Evolutionary conservation across 2,329 filamentous ascomycete species (phyloP).

Genomic region (Ceratocystis huliohia): DNA sequence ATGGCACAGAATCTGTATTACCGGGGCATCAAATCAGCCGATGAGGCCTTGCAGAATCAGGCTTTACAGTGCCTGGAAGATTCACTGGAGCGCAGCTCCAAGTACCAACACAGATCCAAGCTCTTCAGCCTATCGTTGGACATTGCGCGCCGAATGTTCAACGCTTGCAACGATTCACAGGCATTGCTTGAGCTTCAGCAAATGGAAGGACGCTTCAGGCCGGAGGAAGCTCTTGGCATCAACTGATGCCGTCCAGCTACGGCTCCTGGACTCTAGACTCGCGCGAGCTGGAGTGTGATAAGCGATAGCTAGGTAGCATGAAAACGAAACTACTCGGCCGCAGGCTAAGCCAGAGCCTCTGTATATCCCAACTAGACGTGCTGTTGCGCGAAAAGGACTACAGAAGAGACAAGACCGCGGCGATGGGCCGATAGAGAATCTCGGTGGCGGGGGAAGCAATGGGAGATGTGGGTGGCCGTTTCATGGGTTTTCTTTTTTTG

Average conservation of each 20-base stretch:
- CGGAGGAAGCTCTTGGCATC: neutral
- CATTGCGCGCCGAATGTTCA: neutral
- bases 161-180: neutral
- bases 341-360: no score
- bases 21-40: neutral
- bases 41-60: neutral
- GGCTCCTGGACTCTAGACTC: neutral
- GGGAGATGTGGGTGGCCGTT: neutral
- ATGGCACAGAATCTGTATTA: constrained; percentile 8
- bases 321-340: no score
- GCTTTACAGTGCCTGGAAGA: neutral
- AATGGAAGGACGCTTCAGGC: neutral
- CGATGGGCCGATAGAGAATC: no score
- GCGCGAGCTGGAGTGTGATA: no score
- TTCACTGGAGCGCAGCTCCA: neutral
- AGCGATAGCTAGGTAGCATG: no score
- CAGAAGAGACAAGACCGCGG: no score
- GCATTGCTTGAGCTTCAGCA: neutral
- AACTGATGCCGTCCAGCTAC: neutral
- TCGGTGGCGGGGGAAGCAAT: neutral
- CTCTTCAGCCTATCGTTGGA: neutral
- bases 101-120: neutral
- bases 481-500: neutral
- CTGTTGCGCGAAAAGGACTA: no score
- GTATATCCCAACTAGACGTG: no score